Evolutionary conservation across 495 filamentous ascomycete genomes (phyloP), one percentile per base, ranked within the genome.

Genomic region (Penicillium coprophilum): DNA sequence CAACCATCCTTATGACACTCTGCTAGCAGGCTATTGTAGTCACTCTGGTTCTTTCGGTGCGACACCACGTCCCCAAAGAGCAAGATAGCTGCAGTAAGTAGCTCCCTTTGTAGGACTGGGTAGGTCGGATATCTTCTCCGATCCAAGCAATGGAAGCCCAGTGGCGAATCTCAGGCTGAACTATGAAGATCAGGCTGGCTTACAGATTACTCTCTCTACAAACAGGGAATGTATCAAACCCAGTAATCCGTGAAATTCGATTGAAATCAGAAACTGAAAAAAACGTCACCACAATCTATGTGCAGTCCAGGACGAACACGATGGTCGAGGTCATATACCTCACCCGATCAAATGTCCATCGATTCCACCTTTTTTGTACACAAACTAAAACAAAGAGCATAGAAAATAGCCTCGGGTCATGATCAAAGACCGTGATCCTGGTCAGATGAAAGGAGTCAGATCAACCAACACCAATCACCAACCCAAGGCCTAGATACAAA

Each of bases 321-420:
- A 47, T 10, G 23, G 24, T 7, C 46, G 20, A 50, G 47, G 28
- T 10, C 8, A 3, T n/a, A 11, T 34, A 15, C n/a, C 48, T 12
- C 13, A 12, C 41, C 41, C 23, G 13, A 30, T 19, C 24, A 28
- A 15, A 15, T 28, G 21, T 30, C 48, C 48, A 50, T 31, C 44
- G 30, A 46, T 28, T 21, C 27, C 32, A 51, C 4, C 34, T 51
- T 51, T 51, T 27, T 27, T 27, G 28, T 50, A n/a, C 38, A 38
- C 32, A 30, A 27, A 15, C 13, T 8, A 23, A 17, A 40, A 40
- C 20, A 28, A 20, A 40, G 23, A 20, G 7, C 3, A 17, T 17
- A 32, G 30, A 10, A 9, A 20, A 47, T 19, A 20, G 27, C 45
- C 28, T 20, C 32, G n/a, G 23, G 23, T 24, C 23, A 44, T 44